Evolutionary conservation across 805 yeast species (phyloP).

Genomic region (Alloascoidea africana): DNA sequence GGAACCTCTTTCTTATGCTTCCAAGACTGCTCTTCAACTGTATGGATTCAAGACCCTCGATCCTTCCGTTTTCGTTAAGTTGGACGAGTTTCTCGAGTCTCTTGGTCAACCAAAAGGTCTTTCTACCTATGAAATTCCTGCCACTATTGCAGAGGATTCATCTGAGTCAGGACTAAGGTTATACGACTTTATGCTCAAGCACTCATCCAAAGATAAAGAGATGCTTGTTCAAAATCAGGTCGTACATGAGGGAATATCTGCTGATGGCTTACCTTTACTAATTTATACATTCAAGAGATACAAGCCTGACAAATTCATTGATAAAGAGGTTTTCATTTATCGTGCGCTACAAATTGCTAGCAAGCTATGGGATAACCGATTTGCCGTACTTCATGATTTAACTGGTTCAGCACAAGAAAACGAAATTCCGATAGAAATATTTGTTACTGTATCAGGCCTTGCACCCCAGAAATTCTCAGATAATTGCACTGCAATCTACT

Average conservation of each 20-base stretch:
- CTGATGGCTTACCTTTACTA: conserved; percentile 58
- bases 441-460: conserved; percentile 23
- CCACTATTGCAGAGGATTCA: background rate
- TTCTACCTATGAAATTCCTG: background rate
- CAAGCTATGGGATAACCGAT: conserved; percentile 58
- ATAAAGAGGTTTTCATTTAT: conserved; percentile 40
- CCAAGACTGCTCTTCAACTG: conserved; percentile 18
- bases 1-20: conserved; percentile 31
- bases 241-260: background rate
- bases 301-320: conserved; percentile 19
- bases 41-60: background rate
- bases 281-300: conserved; percentile 29
- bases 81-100: conserved; percentile 31
- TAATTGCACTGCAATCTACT: conserved; percentile 40
- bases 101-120: conserved; percentile 42
- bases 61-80: conserved; percentile 15
- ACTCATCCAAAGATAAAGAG: background rate
- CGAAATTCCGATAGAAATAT: conserved; percentile 16
- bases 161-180: conserved; percentile 18
- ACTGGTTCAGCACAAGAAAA: conserved; percentile 33
- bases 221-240: background rate
- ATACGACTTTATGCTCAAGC: conserved; percentile 53
- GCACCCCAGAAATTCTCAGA: conserved; percentile 35
- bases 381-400: conserved; percentile 49
- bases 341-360: conserved; percentile 48